Percentiles rank a stretch among this genome's conserved stretches.
These are phyloP conservation scores for Sesbania bispinosa DNA, from an alignment of 306 rosid species.

Conservation along the genomic window DNA sequence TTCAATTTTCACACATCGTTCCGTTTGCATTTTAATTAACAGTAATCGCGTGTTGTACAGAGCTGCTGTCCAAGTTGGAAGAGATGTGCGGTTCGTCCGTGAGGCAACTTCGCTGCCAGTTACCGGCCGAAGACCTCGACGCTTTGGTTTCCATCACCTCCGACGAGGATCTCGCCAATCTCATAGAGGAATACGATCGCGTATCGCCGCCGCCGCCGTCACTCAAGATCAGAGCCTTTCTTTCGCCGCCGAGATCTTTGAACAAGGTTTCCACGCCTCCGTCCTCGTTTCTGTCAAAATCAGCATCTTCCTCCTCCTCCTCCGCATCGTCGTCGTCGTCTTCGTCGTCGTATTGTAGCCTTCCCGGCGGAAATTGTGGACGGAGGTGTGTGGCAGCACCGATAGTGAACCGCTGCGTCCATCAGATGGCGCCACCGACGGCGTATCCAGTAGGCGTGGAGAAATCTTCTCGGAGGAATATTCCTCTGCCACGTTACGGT, in stretches of 20 bases:
- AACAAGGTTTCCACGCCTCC: conserved; percentile 39
- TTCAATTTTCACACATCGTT: background rate
- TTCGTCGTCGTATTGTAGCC: conserved; percentile 32
- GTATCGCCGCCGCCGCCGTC: conserved; percentile 31
- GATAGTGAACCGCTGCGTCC: conserved; percentile 36
- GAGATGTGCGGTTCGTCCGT: conserved; percentile 60
- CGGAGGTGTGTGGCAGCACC: conserved; percentile 31
- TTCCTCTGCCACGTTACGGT: conserved; percentile 43
- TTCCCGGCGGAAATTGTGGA: conserved; percentile 25
- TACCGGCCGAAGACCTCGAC: conserved; percentile 90
- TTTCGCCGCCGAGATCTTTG: conserved; percentile 54
- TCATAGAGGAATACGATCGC: conserved; percentile 81
- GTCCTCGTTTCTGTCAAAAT: conserved; percentile 41
- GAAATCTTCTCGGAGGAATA: conserved; percentile 42
- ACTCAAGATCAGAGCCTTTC: conserved; percentile 77
- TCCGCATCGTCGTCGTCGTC: conserved; percentile 31
- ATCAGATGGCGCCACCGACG: conserved; percentile 39
- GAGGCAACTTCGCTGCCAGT: conserved; percentile 79
- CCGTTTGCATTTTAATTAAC: background rate
- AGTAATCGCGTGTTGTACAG: conserved; percentile 40
- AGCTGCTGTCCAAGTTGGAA: conserved; percentile 61
- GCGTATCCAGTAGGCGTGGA: conserved; percentile 26
- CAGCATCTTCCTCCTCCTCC: conserved; percentile 39
- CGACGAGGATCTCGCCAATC: conserved; percentile 83
- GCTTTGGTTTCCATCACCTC: conserved; percentile 82